Base-by-base conservation (phyloP, 768 basidiomycete genomes). In the Pleurotus tuber-regium region DNA sequence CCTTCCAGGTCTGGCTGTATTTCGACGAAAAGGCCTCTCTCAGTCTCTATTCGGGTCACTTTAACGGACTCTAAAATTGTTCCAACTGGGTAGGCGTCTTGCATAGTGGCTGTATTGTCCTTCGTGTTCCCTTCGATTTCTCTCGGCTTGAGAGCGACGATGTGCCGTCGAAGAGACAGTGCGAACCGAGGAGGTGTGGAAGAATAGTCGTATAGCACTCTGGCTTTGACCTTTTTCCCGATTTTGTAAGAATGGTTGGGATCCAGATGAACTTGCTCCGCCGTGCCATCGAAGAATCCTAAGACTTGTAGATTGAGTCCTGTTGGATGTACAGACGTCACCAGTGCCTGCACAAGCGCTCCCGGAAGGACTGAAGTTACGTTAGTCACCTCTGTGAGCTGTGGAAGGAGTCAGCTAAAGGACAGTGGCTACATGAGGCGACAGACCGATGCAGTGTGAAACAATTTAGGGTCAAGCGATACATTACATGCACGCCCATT, bases 281-380 rank as follows among this genome's bases (percentile, higher is more conserved):
- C 76, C 0, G 92, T 96, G 26, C 93, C 96, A 30, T 91, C 87
- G 67, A 93, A 98, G 66, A 88, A 95, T 0, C 92, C 94, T 21
- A 95, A 77, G 14, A 98, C 74, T 68, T 96, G 95, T 25, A 98
- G 71, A 63, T 89, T 90, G 28, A 98, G 70, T 14, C 97, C 97
- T 21, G 70, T 76, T 12, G 85, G 73, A 35, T 83, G 74, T 18
- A 88, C 77, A 16, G 83, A 82, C 2, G 93, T 97, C 51, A 99
- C 78, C 31, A 96, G 73, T 8, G 80, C 83, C 64, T 89, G 84
- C 18, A 95, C 92, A 14, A 95, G 76, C 21, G 81, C 75, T 12
- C 94, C 93, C 7, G 97, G 96, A 36, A 98, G 80, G 41, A 98
- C 67, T 1, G 94, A 95, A 3, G 82, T 77, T 49, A 90, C 84